Base-by-base conservation (phyloP, 805 yeast species). In the Isabelozyma pseudorhagii region DNA sequence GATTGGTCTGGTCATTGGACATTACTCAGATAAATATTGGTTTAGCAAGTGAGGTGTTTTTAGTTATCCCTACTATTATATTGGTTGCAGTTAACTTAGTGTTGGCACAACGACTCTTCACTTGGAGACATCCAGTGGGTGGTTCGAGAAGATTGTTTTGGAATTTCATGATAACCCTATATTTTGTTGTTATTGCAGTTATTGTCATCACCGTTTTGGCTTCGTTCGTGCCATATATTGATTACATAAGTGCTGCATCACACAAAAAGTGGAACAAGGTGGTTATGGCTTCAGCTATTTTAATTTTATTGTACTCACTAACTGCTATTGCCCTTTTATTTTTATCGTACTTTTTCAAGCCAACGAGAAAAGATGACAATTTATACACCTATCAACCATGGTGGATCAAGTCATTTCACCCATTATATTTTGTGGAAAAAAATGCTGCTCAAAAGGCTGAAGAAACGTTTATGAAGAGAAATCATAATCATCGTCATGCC, bases 91-190 rank as follows among this genome's bases (percentile, higher is more conserved):
- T 51, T 38, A 57, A 60, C 44, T 58, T 60, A 48, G 52, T 60
- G 18, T 51, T 60, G 48, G 63, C 64, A 13, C 64, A 60, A 46
- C 43, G 64, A 14, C 48, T 60, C 27, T 60, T 60, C 50, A 59
- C 64, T 8, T 60, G 64, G 64, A 51, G 63, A 25, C 64, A 60
- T 49, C 64, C 64, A 9, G 63, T 59, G 6, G 63, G 63, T 34
- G 64, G 64, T 34, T 56, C 62, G 34, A 45, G 62, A 21, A 46
- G 44, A 31, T 44, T 57, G 21, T 60, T 60, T 45, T 58, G 62
- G 62, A 25, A 49, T 25, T 42, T 56, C 45, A 59, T 60, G 64
- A 46, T 54, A 21, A 25, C 44, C 15, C 46, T 55, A 51, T 60
- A 60, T 46, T 50, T 21, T 9, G 45, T 55, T 9, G 63, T 59